A percentile compares a stretch with the other conserved stretches of the same genome.
These are phyloP conservation scores for Collybia sordida DNA, from an alignment of 768 basidiomycete genomes.

Conservation along the genomic window DNA sequence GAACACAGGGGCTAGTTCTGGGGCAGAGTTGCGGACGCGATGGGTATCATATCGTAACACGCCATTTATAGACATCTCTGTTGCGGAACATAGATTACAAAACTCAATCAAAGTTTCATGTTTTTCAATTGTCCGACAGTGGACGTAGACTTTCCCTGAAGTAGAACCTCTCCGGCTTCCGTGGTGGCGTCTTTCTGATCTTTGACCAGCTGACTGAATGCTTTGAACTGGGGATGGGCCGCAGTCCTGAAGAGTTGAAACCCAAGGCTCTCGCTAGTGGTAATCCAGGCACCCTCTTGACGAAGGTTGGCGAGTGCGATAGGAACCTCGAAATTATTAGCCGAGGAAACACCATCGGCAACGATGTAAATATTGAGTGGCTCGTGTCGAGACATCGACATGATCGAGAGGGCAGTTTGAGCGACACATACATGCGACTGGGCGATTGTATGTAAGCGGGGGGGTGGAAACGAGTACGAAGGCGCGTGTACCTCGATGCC, in stretches of 20 bases:
- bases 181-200: constrained; percentile 17
- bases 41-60: no score
- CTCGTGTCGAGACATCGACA: constrained; percentile 23
- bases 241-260: constrained; percentile 19
- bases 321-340: constrained; percentile 20
- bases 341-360: constrained; percentile 18
- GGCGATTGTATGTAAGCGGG: neutral
- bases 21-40: no score
- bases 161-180: constrained; percentile 16
- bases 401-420: constrained; percentile 42
- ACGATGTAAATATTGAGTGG: constrained; percentile 19
- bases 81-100: neutral
- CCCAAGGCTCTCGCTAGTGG: constrained; percentile 19
- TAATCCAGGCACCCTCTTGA: constrained; percentile 16
- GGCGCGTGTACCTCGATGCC: constrained; percentile 78
- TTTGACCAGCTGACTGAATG: constrained; percentile 17
- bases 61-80: no score
- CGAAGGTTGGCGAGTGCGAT: constrained; percentile 16
- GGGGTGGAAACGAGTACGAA: neutral
- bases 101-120: neutral
- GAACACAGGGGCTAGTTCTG: no score
- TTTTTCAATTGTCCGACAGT: neutral
- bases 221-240: constrained; percentile 18
- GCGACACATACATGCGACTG: constrained; percentile 69
- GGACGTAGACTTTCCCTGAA: constrained; percentile 1